Evolutionary conservation across 139 green algal genomes (phyloP).

Genomic region (Auxenochlorella pyrenoidosa): DNA sequence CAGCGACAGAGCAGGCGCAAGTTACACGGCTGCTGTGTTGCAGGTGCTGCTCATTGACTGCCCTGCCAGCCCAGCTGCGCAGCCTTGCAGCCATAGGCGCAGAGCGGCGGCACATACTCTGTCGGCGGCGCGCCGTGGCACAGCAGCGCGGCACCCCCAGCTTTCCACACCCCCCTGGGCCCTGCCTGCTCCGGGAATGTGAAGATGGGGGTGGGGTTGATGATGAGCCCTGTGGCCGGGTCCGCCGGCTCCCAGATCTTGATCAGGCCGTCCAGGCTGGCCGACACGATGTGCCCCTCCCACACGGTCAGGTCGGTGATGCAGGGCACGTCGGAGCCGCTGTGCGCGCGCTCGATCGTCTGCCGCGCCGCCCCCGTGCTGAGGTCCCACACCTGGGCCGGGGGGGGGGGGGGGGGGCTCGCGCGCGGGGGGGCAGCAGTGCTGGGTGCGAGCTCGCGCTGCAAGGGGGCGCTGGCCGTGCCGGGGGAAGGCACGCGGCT

Average conservation of each 20-base stretch:
- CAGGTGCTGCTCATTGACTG: background rate
- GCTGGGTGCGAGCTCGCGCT: background rate
- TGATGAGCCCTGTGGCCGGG: slow-evolving; percentile 36
- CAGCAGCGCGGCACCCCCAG: too few relatives aligned
- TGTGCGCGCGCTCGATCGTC: slow-evolving; percentile 60
- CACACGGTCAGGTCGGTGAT: slow-evolving; percentile 75
- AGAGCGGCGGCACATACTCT: too few relatives aligned
- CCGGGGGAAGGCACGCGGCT: background rate
- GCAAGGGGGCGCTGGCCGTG: background rate
- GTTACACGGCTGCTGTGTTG: background rate
- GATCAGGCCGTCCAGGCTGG: slow-evolving; percentile 70
- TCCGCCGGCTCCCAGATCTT: slow-evolving; percentile 58
- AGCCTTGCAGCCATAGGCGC: too few relatives aligned
- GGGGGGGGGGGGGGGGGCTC: background rate
- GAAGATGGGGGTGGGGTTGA: slow-evolving; percentile 53
- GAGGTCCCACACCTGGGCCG: slow-evolving; percentile 79
- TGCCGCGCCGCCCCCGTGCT: slow-evolving; percentile 58
- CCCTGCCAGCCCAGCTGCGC: too few relatives aligned
- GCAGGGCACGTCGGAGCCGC: slow-evolving; percentile 33
- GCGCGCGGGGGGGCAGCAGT: background rate
- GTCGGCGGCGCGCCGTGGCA: too few relatives aligned
- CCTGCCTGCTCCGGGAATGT: slow-evolving; percentile 42
- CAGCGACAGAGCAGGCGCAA: background rate
- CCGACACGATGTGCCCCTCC: slow-evolving; percentile 73
- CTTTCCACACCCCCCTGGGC: background rate